Base-by-base conservation (phyloP, 108 stramenopile genomes). In the Cyclotella distinguenda region DNA sequence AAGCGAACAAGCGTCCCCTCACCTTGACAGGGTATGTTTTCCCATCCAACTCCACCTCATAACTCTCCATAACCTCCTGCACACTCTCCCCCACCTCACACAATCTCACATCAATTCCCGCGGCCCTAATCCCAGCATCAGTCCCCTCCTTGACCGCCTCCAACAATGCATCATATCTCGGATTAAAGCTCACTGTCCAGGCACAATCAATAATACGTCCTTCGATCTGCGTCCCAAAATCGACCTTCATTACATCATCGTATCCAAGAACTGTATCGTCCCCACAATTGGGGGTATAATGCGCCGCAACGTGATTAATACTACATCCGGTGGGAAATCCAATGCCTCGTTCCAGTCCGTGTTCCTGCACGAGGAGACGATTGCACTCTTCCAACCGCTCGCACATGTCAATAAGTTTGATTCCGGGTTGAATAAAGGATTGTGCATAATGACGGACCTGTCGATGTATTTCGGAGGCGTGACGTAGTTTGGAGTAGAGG, bases 191-290 rank as follows among this genome's bases (percentile, higher is more conserved):
- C 25, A 98, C 97, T 6, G 99, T 98, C 93, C 95, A 99, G 0
- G 99, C 99, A 74, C 93, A 93, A 69, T 99, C 99, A 63, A 99
- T 97, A 74, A 99, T 99, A 27, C 97, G 87, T 21, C 99, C 99
- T 56, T 98, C 97, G 51, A 99, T 93, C 70, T 99, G 99, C 0
- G 96, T 96, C 7, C 99, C 99, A 79, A 99, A 99, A 66, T 99
- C 99, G 1, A 99, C 77, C 81, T 97, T 97, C 93, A 95, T 95
- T 18, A 98, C 96, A 79, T 95, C 95, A 66, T 91, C 93, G 61
- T 94, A 89, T 18, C 56, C 38, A 30, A 99, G 74, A 10, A 94
- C 95, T 15, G 96, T 97, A 32, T 95, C 81, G 72, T 99, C 99
- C 0, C 99, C 99, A 16, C 57, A 27, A 69, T 99, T 99, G 46